phyloP scores from a whole-genome alignment of 2,329 filamentous ascomycete species.

The Pestalotiopsis fici region DNA sequence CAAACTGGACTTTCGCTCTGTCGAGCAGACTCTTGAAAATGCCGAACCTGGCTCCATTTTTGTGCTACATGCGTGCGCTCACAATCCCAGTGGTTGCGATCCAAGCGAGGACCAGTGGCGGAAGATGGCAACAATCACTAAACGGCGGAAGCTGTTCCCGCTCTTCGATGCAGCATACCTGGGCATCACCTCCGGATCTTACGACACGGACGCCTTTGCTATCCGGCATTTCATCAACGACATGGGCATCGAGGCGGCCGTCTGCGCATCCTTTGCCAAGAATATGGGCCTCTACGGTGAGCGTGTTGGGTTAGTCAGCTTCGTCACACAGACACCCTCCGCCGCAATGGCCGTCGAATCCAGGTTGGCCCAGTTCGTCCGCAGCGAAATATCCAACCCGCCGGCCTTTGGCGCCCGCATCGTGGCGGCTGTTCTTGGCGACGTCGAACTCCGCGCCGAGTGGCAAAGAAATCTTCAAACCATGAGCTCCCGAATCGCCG shows the following conservation, averaged over 20 bases:
- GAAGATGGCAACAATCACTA: constrained; percentile 23
- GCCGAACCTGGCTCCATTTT: constrained; percentile 28
- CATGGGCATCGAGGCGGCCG: constrained; percentile 47
- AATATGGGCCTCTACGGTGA: constrained; percentile 51
- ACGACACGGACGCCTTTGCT: constrained; percentile 31
- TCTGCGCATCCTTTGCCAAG: constrained; percentile 65
- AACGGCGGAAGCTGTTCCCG: constrained; percentile 25
- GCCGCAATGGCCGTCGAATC: constrained; percentile 21
- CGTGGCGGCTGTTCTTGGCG: constrained; percentile 31
- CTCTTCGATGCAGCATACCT: constrained; percentile 34
- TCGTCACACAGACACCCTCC: constrained; percentile 23
- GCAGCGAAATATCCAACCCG: constrained; percentile 35
- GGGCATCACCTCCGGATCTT: constrained; percentile 29
- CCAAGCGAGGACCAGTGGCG: constrained; percentile 34
- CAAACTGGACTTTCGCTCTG: constrained; percentile 33
- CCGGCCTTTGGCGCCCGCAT: constrained; percentile 36
- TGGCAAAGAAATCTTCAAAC: constrained; percentile 36
- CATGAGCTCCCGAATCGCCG: constrained; percentile 35
- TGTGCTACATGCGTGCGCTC: constrained; percentile 42
- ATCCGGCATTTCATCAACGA: constrained; percentile 32
- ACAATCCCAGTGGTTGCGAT: constrained; percentile 44
- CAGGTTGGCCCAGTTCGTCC: constrained; percentile 30
- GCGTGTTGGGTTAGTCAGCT: constrained; percentile 29
- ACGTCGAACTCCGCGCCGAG: constrained; percentile 24
- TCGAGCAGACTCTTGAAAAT: constrained; percentile 24